Evolutionary conservation across 495 filamentous ascomycete genomes (phyloP).

Genomic region (Bacidia gigantensis): DNA sequence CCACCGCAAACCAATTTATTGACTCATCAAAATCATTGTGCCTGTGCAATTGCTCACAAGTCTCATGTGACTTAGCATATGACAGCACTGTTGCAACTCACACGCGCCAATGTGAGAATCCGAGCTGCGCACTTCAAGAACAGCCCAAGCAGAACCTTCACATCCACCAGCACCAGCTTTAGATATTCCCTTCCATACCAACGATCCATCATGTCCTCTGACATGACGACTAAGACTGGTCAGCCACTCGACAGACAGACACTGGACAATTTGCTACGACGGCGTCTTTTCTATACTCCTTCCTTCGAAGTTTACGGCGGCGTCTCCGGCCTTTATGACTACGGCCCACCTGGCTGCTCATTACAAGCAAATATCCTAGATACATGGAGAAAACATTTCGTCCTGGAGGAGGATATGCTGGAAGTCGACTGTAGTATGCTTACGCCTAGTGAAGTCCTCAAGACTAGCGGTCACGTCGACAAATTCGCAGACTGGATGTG

Average conservation of each 20-base stretch:
- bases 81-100: background rate
- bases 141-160: constrained; percentile 14
- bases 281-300: constrained; percentile 86
- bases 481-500: constrained; percentile 99
- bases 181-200: constrained; percentile 18
- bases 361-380: constrained; percentile 80
- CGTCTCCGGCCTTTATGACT: constrained; percentile 74
- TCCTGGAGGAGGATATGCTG: constrained; percentile 81
- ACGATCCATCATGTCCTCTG: constrained; percentile 40
- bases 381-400: constrained; percentile 82
- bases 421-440: constrained; percentile 78
- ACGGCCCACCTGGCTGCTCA: constrained; percentile 69
- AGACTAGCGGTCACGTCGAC: constrained; percentile 94
- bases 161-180: constrained; percentile 10
- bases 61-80: background rate
- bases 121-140: background rate
- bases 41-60: background rate
- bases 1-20: no score
- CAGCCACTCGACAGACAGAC: constrained; percentile 68
- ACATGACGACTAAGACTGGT: constrained; percentile 64
- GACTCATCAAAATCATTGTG: background rate
- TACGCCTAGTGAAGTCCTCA: constrained; percentile 79
- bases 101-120: background rate
- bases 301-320: constrained; percentile 90
- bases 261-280: constrained; percentile 72